Evolutionary conservation across 352 stramenopile genomes (phyloP).

Genomic region (Phytophthora crassamura): DNA sequence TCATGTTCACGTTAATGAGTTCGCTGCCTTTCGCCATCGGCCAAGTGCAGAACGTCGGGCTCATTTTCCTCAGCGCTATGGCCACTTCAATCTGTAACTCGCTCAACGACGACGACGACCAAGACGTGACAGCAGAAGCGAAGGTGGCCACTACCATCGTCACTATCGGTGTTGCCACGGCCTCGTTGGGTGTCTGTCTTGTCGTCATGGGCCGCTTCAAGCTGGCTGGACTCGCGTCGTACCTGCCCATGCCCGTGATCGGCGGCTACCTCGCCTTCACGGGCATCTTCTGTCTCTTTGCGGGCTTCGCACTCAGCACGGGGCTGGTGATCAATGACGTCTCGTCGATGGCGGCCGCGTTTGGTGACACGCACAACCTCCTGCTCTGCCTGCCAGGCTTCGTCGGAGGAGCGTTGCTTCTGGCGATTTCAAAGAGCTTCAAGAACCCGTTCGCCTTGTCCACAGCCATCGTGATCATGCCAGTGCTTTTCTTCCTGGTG

Average conservation of each 20-base stretch:
- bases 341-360: conserved; percentile 70
- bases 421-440: conserved; percentile 73
- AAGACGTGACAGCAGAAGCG: conserved; percentile 47
- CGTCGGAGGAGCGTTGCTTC: conserved; percentile 78
- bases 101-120: conserved; percentile 62
- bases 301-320: conserved; percentile 91
- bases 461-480: conserved; percentile 87
- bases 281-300: conserved; percentile 95
- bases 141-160: conserved; percentile 95
- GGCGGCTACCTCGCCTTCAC: conserved; percentile 98
- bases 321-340: conserved; percentile 87
- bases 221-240: conserved; percentile 94
- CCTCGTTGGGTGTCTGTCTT: conserved; percentile 90
- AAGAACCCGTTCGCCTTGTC: conserved; percentile 73
- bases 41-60: conserved; percentile 97
- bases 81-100: conserved; percentile 86
- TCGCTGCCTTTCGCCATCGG: conserved; percentile 96
- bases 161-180: conserved; percentile 90
- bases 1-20: conserved; percentile 88
- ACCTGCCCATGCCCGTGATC: conserved; percentile 96
- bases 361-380: conserved; percentile 57
- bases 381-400: conserved; percentile 87
- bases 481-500: conserved; percentile 89
- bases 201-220: conserved; percentile 93
- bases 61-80: conserved; percentile 97